These are phyloP conservation scores for Globisporangium orthogonon DNA, from an alignment of 352 stramenopile species.

Conservation along the genomic window DNA sequence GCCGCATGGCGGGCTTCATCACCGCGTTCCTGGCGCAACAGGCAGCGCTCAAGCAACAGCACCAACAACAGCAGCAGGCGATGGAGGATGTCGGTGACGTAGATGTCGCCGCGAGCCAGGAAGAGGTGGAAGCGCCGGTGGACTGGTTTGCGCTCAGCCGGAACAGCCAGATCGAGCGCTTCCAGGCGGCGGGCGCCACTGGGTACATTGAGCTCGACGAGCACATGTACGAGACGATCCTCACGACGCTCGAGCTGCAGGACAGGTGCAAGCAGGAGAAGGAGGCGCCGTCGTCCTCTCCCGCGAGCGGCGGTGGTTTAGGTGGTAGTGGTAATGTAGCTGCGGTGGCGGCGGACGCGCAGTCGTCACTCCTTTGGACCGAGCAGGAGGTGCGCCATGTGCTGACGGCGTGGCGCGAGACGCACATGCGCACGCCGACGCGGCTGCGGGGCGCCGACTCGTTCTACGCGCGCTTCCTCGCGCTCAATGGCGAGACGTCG, in stretches of 20 bases:
- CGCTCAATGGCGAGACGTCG: conserved; percentile 8
- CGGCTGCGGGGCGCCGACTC: conserved; percentile 4
- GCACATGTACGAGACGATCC: conserved; percentile 11
- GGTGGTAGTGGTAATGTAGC: not conserved
- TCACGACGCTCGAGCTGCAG: conserved; percentile 8
- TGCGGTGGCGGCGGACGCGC: not conserved
- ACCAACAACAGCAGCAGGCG: not conserved
- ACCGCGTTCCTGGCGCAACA: conserved; percentile 5
- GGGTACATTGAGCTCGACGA: conserved; percentile 14
- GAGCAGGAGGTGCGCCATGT: conserved; percentile 5
- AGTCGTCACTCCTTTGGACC: not conserved
- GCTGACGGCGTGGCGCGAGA: conserved; percentile 8
- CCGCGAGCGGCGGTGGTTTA: no score
- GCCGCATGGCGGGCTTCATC: conserved; percentile 11
- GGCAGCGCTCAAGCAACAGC: not conserved
- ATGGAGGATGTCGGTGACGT: not conserved
- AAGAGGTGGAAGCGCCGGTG: not conserved
- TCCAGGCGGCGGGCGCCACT: conserved; percentile 7
- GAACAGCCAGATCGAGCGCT: conserved; percentile 11
- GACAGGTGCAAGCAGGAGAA: conserved; percentile 11
- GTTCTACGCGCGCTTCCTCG: conserved; percentile 13
- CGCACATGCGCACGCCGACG: conserved; percentile 4
- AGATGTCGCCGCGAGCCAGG: not conserved
- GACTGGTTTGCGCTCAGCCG: conserved; percentile 11
- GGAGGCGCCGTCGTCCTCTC: no score